A percentile compares a stretch with the other conserved stretches of the same genome.
These are phyloP conservation scores for Saposhnikovia divaricata DNA, from an alignment of 129 eudicot genomes.

Conservation along the genomic window DNA sequence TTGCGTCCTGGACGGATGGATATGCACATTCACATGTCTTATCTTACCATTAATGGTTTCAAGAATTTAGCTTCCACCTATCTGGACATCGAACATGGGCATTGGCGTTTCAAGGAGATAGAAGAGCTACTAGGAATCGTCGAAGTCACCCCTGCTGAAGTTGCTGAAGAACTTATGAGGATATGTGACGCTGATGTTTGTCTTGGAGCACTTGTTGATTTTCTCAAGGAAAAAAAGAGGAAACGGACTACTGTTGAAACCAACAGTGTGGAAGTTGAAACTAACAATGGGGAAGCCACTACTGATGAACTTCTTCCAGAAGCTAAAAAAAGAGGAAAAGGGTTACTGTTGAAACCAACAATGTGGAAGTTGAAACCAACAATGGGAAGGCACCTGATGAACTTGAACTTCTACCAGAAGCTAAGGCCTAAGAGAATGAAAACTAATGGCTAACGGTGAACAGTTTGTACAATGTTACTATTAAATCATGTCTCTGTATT, in stretches of 20 bases:
- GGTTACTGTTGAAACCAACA: background rate
- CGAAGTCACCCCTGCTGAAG: conserved; percentile 28
- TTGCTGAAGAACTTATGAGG: conserved; percentile 29
- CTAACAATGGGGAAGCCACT: background rate
- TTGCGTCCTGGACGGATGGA: conserved; percentile 54
- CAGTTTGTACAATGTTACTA: too few relatives aligned
- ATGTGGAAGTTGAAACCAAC: background rate
- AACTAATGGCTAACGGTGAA: too few relatives aligned
- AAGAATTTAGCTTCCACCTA: conserved; percentile 21
- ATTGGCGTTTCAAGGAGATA: conserved; percentile 17
- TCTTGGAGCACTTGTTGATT: conserved; percentile 19
- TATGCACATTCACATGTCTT: conserved; percentile 41
- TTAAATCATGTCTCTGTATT: too few relatives aligned
- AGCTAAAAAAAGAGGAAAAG: background rate
- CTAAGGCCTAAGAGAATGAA: background rate
- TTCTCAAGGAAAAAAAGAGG: conserved; percentile 12
- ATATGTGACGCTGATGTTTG: conserved; percentile 21
- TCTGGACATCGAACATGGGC: conserved; percentile 12
- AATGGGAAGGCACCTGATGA: background rate
- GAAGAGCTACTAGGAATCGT: conserved; percentile 15
- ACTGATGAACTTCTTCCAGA: background rate
- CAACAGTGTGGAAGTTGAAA: background rate
- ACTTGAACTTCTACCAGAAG: background rate
- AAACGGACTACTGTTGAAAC: conserved; percentile 6
- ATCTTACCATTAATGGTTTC: conserved; percentile 21